A percentile compares a stretch with the other conserved stretches of the same genome.
Evolutionary conservation across 202 grass and related monocot genomes (phyloP).

Genomic region (Zoysia matrella): DNA sequence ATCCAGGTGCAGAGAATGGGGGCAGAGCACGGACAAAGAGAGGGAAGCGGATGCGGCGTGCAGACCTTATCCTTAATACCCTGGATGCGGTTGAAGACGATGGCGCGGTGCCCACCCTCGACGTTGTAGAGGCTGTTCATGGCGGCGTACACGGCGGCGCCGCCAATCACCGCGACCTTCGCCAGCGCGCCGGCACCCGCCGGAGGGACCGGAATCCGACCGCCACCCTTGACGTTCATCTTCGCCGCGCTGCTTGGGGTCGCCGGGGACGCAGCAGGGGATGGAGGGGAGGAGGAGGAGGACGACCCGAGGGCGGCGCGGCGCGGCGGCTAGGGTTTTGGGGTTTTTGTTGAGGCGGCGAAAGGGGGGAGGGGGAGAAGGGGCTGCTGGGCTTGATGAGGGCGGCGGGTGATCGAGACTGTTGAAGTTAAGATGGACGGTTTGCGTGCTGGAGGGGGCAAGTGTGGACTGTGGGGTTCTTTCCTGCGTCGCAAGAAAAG

Average conservation of each 20-base stretch:
- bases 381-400: neutral
- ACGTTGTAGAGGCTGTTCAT: constrained; percentile 87
- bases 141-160: constrained; percentile 66
- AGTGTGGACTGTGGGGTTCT: constrained; percentile 2
- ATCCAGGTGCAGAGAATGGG: neutral
- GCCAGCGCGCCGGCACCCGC: constrained; percentile 39
- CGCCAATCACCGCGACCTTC: constrained; percentile 73
- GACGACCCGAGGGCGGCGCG: neutral
- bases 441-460: accelerated
- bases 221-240: constrained; percentile 44
- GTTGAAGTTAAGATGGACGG: constrained; percentile 14
- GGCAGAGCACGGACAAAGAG: too few species aligned
- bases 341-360: neutral
- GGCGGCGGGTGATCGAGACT: neutral
- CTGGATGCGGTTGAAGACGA: constrained; percentile 73
- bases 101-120: constrained; percentile 55
- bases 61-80: constrained; percentile 56
- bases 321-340: constrained; percentile 49
- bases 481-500: constrained; percentile 51
- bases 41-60: too few species aligned
- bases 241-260: neutral
- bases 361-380: neutral
- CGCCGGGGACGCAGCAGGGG: neutral
- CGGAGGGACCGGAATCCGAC: constrained; percentile 23
- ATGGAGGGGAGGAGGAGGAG: neutral